Base-by-base conservation (phyloP, 495 filamentous ascomycete genomes). In the Lasiosphaeria ovina region DNA sequence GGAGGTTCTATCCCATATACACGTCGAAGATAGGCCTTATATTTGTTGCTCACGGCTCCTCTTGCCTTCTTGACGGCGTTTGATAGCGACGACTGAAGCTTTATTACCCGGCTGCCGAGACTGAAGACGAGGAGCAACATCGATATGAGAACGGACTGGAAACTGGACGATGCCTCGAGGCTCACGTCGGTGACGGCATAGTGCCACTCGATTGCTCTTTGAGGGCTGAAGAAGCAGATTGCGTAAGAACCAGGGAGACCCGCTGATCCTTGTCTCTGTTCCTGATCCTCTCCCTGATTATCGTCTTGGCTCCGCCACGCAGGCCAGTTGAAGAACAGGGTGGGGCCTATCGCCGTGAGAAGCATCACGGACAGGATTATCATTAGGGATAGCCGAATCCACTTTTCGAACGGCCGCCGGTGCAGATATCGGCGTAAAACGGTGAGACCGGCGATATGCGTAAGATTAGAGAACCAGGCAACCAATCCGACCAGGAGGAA, bases 331-430 rank as follows among this genome's bases (percentile, higher is more conserved):
- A 55, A 61, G 66, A 82, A 86, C 24, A 83, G 63, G 55, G 85
- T 71, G 3, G 84, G 74, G 0, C 82, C 83, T 1, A 74, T 76
- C 4, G 83, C 82, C 0, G 79, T 77, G 56, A 84, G 73, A 3
- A 85, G 58, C 73, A 83, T 79, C 0, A 78, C 76, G 40, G 78
- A 75, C 31, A 84, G 70, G 6, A 38, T 8, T 8, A 61, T 42
- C 59, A 86, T 73, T n/a, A 81, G 80, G 6, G 79, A 77, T 4
- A 86, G 73, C 1, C 83, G 80, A 81, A 86, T 84, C 66, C 32
- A 14, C 35, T 34, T 60, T 47, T 68, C 60, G 9, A 56, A 34
- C 4, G 51, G 60, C 17, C 54, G 38, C 0, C 17, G 51, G 14
- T 61, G 52, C n/a, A 68, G 51, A 32, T 65, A 61, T 2, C 12